Conservation (phyloP, 306 rosid species). For the Oxytropis ochrocephala region DNA sequence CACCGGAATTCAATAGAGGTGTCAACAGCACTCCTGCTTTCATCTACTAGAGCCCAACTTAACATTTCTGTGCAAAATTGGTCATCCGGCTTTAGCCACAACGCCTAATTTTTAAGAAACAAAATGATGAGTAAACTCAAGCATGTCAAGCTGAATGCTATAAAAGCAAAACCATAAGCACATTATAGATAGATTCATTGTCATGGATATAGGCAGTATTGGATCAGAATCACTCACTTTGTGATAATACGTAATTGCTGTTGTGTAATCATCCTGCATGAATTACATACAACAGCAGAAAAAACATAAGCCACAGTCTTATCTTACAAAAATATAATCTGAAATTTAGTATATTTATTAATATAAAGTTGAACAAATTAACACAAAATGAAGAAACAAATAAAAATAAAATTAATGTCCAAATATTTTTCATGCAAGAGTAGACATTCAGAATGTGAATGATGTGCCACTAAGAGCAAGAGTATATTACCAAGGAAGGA, state of each 20-base stretch:
- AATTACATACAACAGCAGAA: constrained; percentile 9
- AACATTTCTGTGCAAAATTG: constrained; percentile 94
- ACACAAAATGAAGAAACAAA: not conserved
- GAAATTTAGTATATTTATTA: too few relatives aligned
- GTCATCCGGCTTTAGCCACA: constrained; percentile 83
- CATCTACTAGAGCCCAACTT: constrained; percentile 67
- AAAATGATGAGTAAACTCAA: constrained; percentile 16
- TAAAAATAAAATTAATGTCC: not conserved
- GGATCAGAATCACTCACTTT: constrained; percentile 49
- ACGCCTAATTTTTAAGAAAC: constrained; percentile 49
- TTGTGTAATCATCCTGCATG: constrained; percentile 67
- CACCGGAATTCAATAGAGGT: constrained; percentile 29
- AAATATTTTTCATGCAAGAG: constrained; percentile 1
- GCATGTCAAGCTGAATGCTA: not conserved
- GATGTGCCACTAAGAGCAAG: not conserved
- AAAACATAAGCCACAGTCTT: not conserved
- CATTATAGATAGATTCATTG: not conserved
- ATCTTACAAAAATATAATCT: too few relatives aligned
- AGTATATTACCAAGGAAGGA: not conserved
- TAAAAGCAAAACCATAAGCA: not conserved
- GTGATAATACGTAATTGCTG: constrained; percentile 78
- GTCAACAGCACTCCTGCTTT: constrained; percentile 48
- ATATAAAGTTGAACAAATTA: not conserved
- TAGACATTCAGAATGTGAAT: not conserved
- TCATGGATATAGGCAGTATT: not conserved